These are phyloP conservation scores for Entoloma clypeatum DNA, from an alignment of 1,284 basidiomycete species.

Conservation along the genomic window DNA sequence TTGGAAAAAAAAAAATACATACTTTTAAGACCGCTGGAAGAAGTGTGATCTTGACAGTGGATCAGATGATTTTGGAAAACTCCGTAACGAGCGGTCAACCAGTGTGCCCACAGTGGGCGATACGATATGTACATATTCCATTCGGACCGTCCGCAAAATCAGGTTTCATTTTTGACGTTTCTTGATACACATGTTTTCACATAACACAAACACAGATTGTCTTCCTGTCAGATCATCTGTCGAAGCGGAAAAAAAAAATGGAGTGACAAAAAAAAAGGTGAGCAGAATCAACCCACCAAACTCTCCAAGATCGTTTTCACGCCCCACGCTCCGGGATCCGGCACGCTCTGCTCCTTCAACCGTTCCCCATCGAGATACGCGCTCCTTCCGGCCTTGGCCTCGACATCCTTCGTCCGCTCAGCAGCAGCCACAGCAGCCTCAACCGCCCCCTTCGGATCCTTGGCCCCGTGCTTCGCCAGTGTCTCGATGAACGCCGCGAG, in stretches of 20 bases:
- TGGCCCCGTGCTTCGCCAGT: conserved; percentile 34
- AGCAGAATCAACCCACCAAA: conserved; percentile 27
- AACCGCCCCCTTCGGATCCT: conserved; percentile 53
- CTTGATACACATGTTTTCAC: too few species aligned
- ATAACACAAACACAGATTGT: too few species aligned
- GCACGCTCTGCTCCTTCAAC: conserved; percentile 64
- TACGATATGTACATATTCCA: too few species aligned
- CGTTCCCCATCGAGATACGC: conserved; percentile 81
- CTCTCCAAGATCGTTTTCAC: conserved; percentile 75
- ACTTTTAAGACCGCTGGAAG: too few species aligned
- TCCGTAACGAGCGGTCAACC: too few species aligned
- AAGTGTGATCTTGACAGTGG: too few species aligned
- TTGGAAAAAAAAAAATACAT: too few species aligned
- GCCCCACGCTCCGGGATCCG: conserved; percentile 91
- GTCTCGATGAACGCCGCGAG: conserved; percentile 75
- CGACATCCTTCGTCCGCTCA: conserved; percentile 67
- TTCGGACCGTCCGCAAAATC: too few species aligned
- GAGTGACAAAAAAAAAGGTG: not conserved
- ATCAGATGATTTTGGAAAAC: too few species aligned
- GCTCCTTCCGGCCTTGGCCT: conserved; percentile 86
- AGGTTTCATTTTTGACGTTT: too few species aligned
- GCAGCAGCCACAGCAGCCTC: conserved; percentile 66
- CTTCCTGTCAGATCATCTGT: not conserved
- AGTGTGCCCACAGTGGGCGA: too few species aligned
- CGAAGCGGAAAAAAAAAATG: not conserved